These are phyloP conservation scores for Monilinia fructigena DNA, from an alignment of 2,329 filamentous ascomycete genomes.

Conservation along the genomic window DNA sequence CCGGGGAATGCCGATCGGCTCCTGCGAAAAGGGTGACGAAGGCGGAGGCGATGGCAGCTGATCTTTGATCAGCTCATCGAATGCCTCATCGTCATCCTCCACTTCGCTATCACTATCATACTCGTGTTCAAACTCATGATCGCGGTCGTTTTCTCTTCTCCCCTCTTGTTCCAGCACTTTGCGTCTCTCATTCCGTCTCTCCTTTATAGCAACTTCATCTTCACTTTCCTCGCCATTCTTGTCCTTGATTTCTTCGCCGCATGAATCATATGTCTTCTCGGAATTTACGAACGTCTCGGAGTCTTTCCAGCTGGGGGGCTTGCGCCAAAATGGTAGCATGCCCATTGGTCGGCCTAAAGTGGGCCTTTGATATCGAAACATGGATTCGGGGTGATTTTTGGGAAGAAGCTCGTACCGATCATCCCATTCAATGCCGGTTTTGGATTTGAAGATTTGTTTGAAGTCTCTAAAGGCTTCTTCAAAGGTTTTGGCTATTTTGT, in stretches of 20 bases:
- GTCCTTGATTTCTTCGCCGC: background rate
- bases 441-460: constrained; percentile 54
- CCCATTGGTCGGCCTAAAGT: constrained; percentile 28
- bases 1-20: background rate
- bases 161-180: background rate
- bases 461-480: constrained; percentile 51
- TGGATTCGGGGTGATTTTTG: background rate
- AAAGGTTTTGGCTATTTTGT: constrained; percentile 42
- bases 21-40: background rate
- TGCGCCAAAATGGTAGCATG: constrained; percentile 26
- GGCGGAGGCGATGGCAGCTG: background rate
- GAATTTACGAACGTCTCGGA: background rate
- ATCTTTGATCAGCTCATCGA: constrained; percentile 1
- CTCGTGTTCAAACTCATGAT: background rate
- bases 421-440: constrained; percentile 61
- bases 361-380: constrained; percentile 28
- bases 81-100: constrained; percentile 1
- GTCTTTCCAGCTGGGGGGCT: constrained; percentile 11
- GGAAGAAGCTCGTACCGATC: constrained; percentile 43
- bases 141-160: too few species aligned
- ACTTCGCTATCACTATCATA: constrained; percentile 23
- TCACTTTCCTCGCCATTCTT: background rate
- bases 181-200: background rate
- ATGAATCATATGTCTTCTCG: constrained; percentile 4
- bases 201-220: constrained; percentile 2